Base-by-base conservation (phyloP, 2,329 filamentous ascomycete species). In the Fusarium acutatum region DNA sequence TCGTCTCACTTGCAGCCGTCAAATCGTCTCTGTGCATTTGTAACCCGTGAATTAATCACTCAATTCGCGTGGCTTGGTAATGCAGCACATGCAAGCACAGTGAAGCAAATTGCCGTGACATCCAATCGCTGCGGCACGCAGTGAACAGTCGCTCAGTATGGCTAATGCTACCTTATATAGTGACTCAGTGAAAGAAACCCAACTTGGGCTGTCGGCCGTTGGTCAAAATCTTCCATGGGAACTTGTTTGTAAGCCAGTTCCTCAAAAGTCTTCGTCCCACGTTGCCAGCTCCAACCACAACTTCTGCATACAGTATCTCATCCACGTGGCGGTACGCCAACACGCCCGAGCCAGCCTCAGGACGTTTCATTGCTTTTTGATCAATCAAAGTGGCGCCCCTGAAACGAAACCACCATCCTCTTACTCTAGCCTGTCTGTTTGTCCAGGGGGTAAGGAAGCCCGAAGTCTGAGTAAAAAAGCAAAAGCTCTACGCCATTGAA, bases 291-390 rank as follows among this genome's bases (percentile, higher is more conserved):
- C 43, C 43, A 68, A 53, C 49, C 37, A 60, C 32, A 53, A 46
- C 37, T 62, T 58, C 40, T 65, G 60, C 44, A 47, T 71, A 35
- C n/a, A 24, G 13, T 52, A 74, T 67, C 61, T 56, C 54, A 65
- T 70, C 73, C 75, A 77, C 75, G 75, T 77, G 75, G 75, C 74
- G 72, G 65, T 57, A 71, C 67, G 56, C 65, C 61, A 62, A 52
- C 46, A 67, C 49, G 62, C 57, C 58, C 43, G 47, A 67, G 56
- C 67, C 66, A 71, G 60, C 61, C 66, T 59, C 26, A 34, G 63
- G 49, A 57, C 60, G 64, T 73, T 65, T 71, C 60, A 56, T 72
- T 72, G 46, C 59, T 69, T 65, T 69, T 53, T 64, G 57, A 60
- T 69, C 52, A 56, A 60, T 56, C 30, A 53, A 57, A 62, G 60